These are phyloP conservation scores for Thalassiosira mediterranea DNA, from an alignment of 352 stramenopile species.

Conservation along the genomic window DNA sequence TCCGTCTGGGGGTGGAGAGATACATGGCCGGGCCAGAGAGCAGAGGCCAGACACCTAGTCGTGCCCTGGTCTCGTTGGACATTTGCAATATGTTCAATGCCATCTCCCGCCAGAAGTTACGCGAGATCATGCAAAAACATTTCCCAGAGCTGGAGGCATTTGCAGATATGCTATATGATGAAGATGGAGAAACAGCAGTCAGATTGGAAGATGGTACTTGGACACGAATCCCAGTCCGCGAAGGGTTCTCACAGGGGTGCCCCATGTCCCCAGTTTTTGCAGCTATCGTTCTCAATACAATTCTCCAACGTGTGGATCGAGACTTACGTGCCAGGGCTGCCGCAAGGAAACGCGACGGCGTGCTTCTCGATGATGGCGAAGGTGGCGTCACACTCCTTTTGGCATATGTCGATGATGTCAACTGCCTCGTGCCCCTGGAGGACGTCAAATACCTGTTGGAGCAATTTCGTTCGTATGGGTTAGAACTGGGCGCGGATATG, in stretches of 20 bases:
- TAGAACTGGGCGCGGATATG: constrained; percentile 3
- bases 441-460: constrained; percentile 21
- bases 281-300: constrained; percentile 7
- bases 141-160: constrained; percentile 2
- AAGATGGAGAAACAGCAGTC: background rate
- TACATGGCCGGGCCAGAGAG: constrained; percentile 6
- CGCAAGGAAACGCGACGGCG: background rate
- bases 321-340: background rate
- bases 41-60: background rate
- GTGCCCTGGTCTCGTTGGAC: constrained; percentile 29
- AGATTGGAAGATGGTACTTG: constrained; percentile 8
- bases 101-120: constrained; percentile 23
- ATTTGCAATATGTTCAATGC: constrained; percentile 50
- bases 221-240: constrained; percentile 11
- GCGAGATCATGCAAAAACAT: background rate
- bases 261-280: constrained; percentile 25
- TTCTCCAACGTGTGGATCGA: constrained; percentile 17
- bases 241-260: constrained; percentile 42
- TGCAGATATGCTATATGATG: constrained; percentile 14
- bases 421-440: constrained; percentile 11
- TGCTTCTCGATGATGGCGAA: background rate
- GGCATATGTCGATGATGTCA: constrained; percentile 27
- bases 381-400: constrained; percentile 12
- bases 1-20: constrained; percentile 4
- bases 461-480: background rate